Evolutionary conservation across 371 early-diverging fungal species (phyloP), one percentile per base, ranked within the genome.

Genomic region (Polyrhizophydium stewartii): DNA sequence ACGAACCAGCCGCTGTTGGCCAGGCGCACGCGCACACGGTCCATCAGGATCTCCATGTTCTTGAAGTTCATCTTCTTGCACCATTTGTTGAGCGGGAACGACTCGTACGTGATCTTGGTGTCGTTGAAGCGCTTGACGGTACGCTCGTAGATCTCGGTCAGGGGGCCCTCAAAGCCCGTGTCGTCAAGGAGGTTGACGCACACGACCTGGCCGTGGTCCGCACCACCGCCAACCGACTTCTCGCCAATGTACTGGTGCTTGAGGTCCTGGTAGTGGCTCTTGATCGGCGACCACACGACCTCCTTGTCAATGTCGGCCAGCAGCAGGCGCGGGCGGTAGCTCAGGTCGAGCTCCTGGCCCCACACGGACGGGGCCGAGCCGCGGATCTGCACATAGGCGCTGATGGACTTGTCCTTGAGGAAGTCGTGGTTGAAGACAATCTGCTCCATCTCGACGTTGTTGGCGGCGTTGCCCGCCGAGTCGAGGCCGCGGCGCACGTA

Each of bases 371-470:
- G 89, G 55, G 79, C 85, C 17, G 84, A 82, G 7, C 89, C 89
- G 30, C 89, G 68, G 41, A 84, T 43, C 65, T 87, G 87, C 6
- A 85, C 67, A 67, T 62, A 82, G n/a, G 75, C 60, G 17, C 64
- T 56, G 52, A 74, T 67, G 12, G 57, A 57, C 28, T 72, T 56
- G 50, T 69, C 62, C 12, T 37, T 53, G 46, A 58, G 56, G 56
- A 70, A 71, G 59, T 78, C 76, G 52, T 78, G 71, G 52, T 72
- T 58, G 52, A 73, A 72, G n/a, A 83, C 69, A 63, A 82, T 74
- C 67, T 85, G 85, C 63, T 84, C 85, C 68, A 86, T 87, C 64
- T 88, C 89, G 32, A 88, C 86, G 35, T 66, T 69, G 70, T 88
- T 88, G 51, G 84, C 77, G 7, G 76, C 75, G 66, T 86, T 73